These are phyloP conservation scores for Sphenostylis stenocarpa DNA, from an alignment of 306 rosid genomes.

Conservation along the genomic window DNA sequence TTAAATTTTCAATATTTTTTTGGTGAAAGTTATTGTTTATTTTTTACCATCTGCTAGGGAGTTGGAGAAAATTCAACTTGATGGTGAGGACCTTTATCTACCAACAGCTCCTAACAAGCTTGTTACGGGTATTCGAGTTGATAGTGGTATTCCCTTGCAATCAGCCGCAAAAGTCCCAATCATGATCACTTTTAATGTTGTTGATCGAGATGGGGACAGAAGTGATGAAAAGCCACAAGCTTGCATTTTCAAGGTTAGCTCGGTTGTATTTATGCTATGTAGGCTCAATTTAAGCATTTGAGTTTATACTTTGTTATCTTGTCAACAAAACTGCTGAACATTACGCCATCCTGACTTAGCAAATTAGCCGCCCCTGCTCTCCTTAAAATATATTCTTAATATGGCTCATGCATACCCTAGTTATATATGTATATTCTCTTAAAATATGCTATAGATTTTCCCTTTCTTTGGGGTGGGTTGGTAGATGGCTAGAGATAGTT, in stretches of 20 bases:
- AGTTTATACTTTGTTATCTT: constrained; percentile 1
- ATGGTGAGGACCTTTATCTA: constrained; percentile 87
- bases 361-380: neutral
- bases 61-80: constrained; percentile 88
- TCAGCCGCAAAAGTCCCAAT: constrained; percentile 99
- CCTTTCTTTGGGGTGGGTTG: neutral
- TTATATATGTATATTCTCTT: neutral
- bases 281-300: constrained; percentile 17
- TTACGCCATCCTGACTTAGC: neutral
- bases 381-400: neutral
- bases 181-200: constrained; percentile 86
- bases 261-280: neutral
- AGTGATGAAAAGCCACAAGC: constrained; percentile 84
- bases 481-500: constrained; percentile 20
- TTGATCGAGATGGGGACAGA: constrained; percentile 75
- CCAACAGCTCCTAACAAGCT: constrained; percentile 93
- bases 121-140: constrained; percentile 82
- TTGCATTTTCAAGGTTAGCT: constrained; percentile 91
- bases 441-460: neutral
- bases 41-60: constrained; percentile 56
- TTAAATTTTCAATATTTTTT: constrained; percentile 11
- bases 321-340: constrained; percentile 19
- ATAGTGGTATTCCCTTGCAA: constrained; percentile 96
- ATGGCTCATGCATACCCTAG: neutral
- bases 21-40: constrained; percentile 15